These are phyloP conservation scores for Castanospermum australe DNA, from an alignment of 306 rosid species.

Conservation along the genomic window DNA sequence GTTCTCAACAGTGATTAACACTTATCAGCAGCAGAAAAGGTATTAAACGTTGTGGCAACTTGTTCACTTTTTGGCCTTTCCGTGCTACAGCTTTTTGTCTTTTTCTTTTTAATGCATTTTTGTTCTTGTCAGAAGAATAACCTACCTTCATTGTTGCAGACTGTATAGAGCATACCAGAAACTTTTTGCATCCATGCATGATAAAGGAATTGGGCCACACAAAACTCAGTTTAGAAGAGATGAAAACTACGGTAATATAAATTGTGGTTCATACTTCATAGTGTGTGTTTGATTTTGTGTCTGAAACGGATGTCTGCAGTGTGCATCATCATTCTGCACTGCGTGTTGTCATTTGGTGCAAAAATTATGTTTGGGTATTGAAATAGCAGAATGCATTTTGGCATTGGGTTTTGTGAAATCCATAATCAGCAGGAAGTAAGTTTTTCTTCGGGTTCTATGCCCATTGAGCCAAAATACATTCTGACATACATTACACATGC, in stretches of 20 bases:
- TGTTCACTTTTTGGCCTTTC: conserved; percentile 6
- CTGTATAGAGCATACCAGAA: conserved; percentile 91
- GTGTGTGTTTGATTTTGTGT: neutral
- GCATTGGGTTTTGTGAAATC: neutral
- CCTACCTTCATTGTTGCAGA: conserved; percentile 52
- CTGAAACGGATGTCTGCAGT: conserved; percentile 9
- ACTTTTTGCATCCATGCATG: conserved; percentile 91
- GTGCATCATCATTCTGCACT: conserved; percentile 1
- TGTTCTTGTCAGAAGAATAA: conserved; percentile 21
- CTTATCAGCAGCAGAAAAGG: conserved; percentile 82
- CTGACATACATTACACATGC: neutral
- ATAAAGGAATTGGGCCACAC: conserved; percentile 82
- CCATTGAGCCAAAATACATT: conserved; percentile 3
- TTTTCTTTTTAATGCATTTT: neutral
- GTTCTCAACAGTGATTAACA: conserved; percentile 68
- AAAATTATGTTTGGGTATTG: neutral
- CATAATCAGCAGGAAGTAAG: neutral
- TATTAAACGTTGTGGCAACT: conserved; percentile 17
- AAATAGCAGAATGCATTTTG: conserved; percentile 3
- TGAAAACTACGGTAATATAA: conserved; percentile 78
- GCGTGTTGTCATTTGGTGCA: conserved; percentile 4
- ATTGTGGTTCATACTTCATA: neutral
- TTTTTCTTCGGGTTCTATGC: neutral
- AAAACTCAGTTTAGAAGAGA: conserved; percentile 97
- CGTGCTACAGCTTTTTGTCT: neutral